phyloP scores from a whole-genome alignment of 331 rosid genomes.

The Pyrus hybrid region DNA sequence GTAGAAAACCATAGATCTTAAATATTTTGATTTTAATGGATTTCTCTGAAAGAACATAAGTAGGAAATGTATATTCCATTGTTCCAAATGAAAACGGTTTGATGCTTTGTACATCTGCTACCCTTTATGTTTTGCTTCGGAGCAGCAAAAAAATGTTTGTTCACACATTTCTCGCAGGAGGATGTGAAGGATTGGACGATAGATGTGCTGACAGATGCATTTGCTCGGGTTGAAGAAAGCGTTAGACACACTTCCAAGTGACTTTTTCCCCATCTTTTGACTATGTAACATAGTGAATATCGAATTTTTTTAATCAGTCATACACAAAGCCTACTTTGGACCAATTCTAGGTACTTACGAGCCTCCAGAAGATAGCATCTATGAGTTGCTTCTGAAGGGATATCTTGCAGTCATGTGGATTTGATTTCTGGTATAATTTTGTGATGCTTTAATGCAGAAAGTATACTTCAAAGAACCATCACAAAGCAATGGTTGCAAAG shows the following conservation, averaged over 20 bases:
- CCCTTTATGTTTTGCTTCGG: not conserved
- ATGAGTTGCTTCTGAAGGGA: not conserved
- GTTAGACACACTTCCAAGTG: conserved; percentile 33
- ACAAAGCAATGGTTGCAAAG: not conserved
- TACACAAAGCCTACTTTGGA: not conserved
- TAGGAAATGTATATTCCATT: not conserved
- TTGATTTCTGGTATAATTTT: not conserved
- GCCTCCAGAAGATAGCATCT: not conserved
- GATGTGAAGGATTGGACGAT: conserved; percentile 77
- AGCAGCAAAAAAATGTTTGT: not conserved
- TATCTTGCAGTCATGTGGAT: not conserved
- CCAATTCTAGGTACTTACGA: not conserved
- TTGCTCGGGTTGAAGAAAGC: conserved; percentile 55
- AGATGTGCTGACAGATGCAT: conserved; percentile 66
- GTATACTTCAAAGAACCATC: not conserved
- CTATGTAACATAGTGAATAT: not conserved
- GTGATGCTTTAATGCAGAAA: no score
- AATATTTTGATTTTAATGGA: no score
- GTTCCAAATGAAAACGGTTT: not conserved
- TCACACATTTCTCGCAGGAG: conserved; percentile 26
- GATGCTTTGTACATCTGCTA: not conserved
- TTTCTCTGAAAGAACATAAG: not conserved
- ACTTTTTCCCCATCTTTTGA: not conserved
- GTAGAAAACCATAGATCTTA: no score
- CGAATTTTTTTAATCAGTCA: no score